Evolutionary conservation across 1,139 yeast genomes (phyloP), one percentile per base, ranked within the genome.

Genomic region (Protomyces arabidopsidicola): DNA sequence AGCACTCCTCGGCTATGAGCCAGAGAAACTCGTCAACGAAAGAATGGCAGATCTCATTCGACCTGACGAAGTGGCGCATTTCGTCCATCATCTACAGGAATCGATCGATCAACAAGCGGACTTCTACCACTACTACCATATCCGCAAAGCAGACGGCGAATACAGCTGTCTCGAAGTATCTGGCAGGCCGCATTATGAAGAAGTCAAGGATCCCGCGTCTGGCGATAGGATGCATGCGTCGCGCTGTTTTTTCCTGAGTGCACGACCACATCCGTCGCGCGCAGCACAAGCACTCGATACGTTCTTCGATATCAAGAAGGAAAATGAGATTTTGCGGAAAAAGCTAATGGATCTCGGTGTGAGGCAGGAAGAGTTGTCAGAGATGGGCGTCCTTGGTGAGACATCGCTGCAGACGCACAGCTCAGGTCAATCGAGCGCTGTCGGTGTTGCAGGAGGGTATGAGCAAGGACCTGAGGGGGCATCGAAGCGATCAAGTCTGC

Each of bases 21-120:
- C 65, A 22, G 48, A 65, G 16, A 67, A 68, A 18, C 55, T 69
- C 48, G 60, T 66, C 16, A 68, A 67, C 58, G 66, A 64, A 55
- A 50, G 38, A 24, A 52, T 69, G 36, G 56, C 68, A 42, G 72
- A 70, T 55, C 67, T 66, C 64, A 60, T 72, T 42, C 72, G 70
- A 51, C 70, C 69, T 9, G 70, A 68, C 45, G 74, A 71, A 51
- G 60, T 69, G n/a, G 71, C 69, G 38, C 64, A 63, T 53, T 70
- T 70, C 52, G 66, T 69, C 39, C 45, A 39, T 14, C 64, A 60
- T 12, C 53, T 65, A 34, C 56, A 65, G 31, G 65, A 54, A 4
- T 35, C 56, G 12, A 50, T 50, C 52, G 53, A 39, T 45, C 27
- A 35, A 22, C 34, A 45, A 6, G 56, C 53, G 36, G 24, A 35